A percentile compares a stretch with the other conserved stretches of the same genome.
Evolutionary conservation across 129 eudicot species (phyloP).

Genomic region (Erigeron canadensis): DNA sequence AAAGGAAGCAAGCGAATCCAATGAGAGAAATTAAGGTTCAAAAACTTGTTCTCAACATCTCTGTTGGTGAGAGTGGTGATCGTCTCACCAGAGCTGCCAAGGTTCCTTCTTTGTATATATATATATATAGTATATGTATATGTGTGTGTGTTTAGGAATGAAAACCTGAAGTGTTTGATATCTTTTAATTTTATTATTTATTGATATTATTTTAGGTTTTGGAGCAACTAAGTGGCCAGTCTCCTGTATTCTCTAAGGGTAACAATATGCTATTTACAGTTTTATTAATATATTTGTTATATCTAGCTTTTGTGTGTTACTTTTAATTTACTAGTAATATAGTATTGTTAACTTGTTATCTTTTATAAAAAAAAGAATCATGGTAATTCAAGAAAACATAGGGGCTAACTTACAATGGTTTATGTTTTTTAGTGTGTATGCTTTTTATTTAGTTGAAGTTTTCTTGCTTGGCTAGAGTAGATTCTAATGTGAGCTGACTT

Average conservation of each 20-base stretch:
- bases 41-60: conserved; percentile 51
- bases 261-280: neutral
- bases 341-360: too few relatives aligned
- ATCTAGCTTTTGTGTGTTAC: neutral
- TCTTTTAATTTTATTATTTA: neutral
- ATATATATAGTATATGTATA: neutral
- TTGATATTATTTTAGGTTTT: conserved; percentile 28
- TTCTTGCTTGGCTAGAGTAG: neutral
- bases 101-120: conserved; percentile 1
- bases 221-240: conserved; percentile 50
- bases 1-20: conserved; percentile 44
- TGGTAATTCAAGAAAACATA: too few relatives aligned
- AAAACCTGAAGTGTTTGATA: neutral
- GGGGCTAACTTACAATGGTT: neutral
- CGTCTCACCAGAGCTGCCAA: conserved; percentile 58
- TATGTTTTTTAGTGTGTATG: neutral
- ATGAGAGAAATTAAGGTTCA: conserved; percentile 55
- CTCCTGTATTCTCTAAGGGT: conserved; percentile 52
- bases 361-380: too few relatives aligned
- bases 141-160: neutral
- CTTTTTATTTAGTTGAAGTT: neutral
- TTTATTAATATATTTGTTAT: neutral
- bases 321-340: too few relatives aligned
- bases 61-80: conserved; percentile 57
- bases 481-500: too few relatives aligned